phyloP scores from a whole-genome alignment of 768 basidiomycete species.

The Leccinum incarnatum region DNA sequence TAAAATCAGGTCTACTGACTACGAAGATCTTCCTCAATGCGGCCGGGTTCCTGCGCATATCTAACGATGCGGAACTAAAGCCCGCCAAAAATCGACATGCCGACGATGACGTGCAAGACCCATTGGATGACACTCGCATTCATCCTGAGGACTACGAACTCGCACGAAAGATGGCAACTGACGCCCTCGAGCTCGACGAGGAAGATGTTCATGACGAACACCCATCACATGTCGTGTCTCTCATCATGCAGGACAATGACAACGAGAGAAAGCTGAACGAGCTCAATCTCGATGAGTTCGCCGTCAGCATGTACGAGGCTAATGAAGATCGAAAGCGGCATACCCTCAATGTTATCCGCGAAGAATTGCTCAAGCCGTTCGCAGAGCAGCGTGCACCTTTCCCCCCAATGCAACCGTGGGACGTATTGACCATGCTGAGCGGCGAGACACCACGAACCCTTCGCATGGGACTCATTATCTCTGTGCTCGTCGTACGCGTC shows the following conservation, averaged over 20 bases:
- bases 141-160: conserved; percentile 98
- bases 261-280: conserved; percentile 80
- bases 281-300: conserved; percentile 94
- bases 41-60: conserved; percentile 86
- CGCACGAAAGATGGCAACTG: conserved; percentile 97
- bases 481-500: conserved; percentile 63
- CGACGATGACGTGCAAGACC: conserved; percentile 76
- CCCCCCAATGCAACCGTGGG: conserved; percentile 63
- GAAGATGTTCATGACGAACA: conserved; percentile 93
- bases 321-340: conserved; percentile 86
- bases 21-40: conserved; percentile 92
- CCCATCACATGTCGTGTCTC: conserved; percentile 83
- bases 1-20: conserved; percentile 74
- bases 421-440: conserved; percentile 92
- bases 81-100: conserved; percentile 55
- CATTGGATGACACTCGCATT: conserved; percentile 91
- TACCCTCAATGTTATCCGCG: conserved; percentile 83
- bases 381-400: conserved; percentile 71
- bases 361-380: conserved; percentile 80
- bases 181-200: conserved; percentile 95
- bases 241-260: conserved; percentile 82
- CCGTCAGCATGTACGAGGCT: conserved; percentile 82
- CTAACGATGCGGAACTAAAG: conserved; percentile 65
- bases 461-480: conserved; percentile 75
- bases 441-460: conserved; percentile 85